phyloP scores from a whole-genome alignment of 257 asterid species.

The Lycium ferocissimum region DNA sequence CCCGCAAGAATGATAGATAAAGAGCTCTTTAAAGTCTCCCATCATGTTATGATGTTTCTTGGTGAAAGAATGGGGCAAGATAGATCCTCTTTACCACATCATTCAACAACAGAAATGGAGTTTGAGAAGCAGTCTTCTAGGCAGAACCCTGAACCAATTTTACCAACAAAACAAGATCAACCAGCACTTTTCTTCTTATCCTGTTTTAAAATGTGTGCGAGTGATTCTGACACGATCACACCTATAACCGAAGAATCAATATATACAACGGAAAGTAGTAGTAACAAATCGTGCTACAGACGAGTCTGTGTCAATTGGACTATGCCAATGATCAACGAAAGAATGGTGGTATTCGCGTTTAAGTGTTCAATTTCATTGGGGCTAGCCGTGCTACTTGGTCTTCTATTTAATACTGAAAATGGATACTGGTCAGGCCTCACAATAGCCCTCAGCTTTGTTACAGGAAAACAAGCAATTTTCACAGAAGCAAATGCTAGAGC shows the following conservation, averaged over 20 bases:
- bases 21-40: slow-evolving; percentile 38
- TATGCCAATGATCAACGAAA: slow-evolving; percentile 33
- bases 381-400: slow-evolving; percentile 64
- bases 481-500: slow-evolving; percentile 70
- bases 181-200: slow-evolving; percentile 59
- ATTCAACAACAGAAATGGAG: slow-evolving; percentile 34
- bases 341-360: slow-evolving; percentile 51
- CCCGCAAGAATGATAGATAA: slow-evolving; percentile 41
- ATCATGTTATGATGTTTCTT: slow-evolving; percentile 38
- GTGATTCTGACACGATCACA: slow-evolving; percentile 17
- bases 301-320: slow-evolving; percentile 35
- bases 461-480: slow-evolving; percentile 63
- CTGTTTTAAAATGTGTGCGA: slow-evolving; percentile 52
- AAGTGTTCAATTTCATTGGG: slow-evolving; percentile 69
- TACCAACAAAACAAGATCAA: slow-evolving; percentile 37
- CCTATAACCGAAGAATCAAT: neutral
- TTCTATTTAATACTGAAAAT: slow-evolving; percentile 52
- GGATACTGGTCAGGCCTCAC: slow-evolving; percentile 83
- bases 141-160: slow-evolving; percentile 34
- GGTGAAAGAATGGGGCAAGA: slow-evolving; percentile 50
- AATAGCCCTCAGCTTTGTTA: slow-evolving; percentile 66
- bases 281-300: neutral
- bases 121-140: slow-evolving; percentile 28
- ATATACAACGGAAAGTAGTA: neutral
- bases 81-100: slow-evolving; percentile 36